These are phyloP conservation scores for Aspergillus felis DNA, from an alignment of 2,329 filamentous ascomycete genomes.

Conservation along the genomic window DNA sequence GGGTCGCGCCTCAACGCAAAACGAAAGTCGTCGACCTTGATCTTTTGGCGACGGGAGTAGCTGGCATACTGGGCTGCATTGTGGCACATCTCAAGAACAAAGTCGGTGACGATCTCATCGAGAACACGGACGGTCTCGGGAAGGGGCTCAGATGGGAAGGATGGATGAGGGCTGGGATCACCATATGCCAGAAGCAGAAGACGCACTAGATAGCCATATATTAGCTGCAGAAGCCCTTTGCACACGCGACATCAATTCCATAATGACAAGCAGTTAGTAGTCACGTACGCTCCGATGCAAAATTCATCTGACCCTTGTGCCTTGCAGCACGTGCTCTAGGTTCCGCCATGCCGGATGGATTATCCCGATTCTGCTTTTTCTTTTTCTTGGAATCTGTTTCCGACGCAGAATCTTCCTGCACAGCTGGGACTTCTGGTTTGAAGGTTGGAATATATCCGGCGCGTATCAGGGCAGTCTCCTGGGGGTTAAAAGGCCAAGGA, in stretches of 20 bases:
- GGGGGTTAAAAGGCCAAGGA: conserved; percentile 18
- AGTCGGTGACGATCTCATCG: conserved; percentile 95
- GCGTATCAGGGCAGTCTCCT: conserved; percentile 21
- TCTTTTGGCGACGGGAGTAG: conserved; percentile 86
- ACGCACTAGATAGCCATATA: conserved; percentile 27
- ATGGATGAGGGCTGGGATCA: conserved; percentile 45
- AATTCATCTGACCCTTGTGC: conserved; percentile 81
- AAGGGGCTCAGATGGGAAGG: conserved; percentile 73
- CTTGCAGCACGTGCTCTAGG: conserved; percentile 72
- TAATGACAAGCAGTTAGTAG: neutral
- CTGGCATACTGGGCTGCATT: conserved; percentile 80
- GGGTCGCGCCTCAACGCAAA: conserved; percentile 86
- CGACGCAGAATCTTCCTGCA: conserved; percentile 1
- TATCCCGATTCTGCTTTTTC: conserved; percentile 9
- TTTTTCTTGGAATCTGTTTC: neutral
- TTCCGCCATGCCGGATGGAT: conserved; percentile 55
- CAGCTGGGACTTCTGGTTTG: conserved; percentile 5
- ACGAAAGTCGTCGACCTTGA: conserved; percentile 97
- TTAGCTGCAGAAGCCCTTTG: neutral
- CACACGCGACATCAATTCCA: neutral
- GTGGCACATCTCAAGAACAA: conserved; percentile 90
- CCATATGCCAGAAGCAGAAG: conserved; percentile 44
- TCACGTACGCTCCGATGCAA: conserved; percentile 63
- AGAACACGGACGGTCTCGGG: conserved; percentile 80
- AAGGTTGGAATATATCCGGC: conserved; percentile 22